phyloP scores from a whole-genome alignment of 2,329 filamentous ascomycete genomes.

The Aspergillus carbonarius region DNA sequence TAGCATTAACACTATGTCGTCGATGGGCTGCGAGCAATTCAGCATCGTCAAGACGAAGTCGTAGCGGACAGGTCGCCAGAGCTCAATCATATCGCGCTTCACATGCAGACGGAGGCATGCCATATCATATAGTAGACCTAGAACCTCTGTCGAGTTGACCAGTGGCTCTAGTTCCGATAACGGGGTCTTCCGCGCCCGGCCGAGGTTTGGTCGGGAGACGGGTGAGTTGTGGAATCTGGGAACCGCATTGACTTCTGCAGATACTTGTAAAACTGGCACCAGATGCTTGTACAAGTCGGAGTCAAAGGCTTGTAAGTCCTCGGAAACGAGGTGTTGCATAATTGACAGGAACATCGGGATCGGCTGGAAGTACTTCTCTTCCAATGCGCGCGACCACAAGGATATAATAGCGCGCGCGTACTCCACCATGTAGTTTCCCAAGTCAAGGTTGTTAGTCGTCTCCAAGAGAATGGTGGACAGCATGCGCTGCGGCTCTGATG shows the following conservation, averaged over 20 bases:
- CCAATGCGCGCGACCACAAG: conserved; percentile 57
- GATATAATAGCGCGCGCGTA: conserved; percentile 52
- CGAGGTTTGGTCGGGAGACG: conserved; percentile 40
- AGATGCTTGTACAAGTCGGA: conserved; percentile 39
- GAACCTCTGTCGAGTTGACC: conserved; percentile 55
- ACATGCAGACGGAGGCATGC: conserved; percentile 48
- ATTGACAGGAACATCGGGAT: conserved; percentile 44
- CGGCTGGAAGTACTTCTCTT: conserved; percentile 52
- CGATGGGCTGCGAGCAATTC: conserved; percentile 56
- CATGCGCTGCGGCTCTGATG: conserved; percentile 49
- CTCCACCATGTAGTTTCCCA: conserved; percentile 48
- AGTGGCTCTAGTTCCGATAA: conserved; percentile 45
- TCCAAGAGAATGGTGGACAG: conserved; percentile 58
- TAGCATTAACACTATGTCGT: conserved; percentile 56
- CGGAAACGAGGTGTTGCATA: conserved; percentile 40
- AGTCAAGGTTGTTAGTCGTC: conserved; percentile 44
- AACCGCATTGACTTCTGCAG: conserved; percentile 56
- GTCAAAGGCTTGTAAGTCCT: conserved; percentile 38
- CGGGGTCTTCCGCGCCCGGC: conserved; percentile 41
- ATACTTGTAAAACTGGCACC: conserved; percentile 42
- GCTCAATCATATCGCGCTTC: conserved; percentile 43
- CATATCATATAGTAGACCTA: conserved; percentile 56
- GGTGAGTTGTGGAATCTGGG: conserved; percentile 50
- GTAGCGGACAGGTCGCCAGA: conserved; percentile 59
- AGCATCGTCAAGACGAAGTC: conserved; percentile 61